Evolutionary conservation across 805 yeast species (phyloP).

Genomic region (Lipomyces orientalis): DNA sequence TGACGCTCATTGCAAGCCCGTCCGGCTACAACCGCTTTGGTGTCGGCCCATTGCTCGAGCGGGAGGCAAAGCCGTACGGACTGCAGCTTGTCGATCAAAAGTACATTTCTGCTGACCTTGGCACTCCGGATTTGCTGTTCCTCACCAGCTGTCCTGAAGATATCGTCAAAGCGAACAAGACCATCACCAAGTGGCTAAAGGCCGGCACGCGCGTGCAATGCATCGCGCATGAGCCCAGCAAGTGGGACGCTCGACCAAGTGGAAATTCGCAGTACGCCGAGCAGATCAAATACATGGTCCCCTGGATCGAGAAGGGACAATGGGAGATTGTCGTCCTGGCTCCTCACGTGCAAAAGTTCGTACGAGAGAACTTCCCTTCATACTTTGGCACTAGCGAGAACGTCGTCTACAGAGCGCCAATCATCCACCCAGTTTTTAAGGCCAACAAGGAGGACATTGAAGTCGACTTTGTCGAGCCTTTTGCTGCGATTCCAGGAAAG

Average conservation of each 20-base stretch:
- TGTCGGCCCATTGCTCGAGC: conserved; percentile 21
- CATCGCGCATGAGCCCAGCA: conserved; percentile 23
- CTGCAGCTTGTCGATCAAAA: conserved; percentile 3
- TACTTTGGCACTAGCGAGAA: conserved; percentile 25
- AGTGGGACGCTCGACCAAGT: conserved; percentile 18
- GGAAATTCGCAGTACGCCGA: conserved; percentile 25
- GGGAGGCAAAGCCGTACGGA: conserved; percentile 16
- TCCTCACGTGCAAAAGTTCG: conserved; percentile 30
- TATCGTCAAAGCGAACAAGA: neutral
- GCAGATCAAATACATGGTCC: conserved; percentile 29
- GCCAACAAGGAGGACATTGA: conserved; percentile 13
- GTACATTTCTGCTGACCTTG: neutral
- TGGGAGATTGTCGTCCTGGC: conserved; percentile 35
- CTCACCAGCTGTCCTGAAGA: conserved; percentile 28
- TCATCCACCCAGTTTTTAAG: conserved; percentile 34
- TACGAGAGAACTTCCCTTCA: conserved; percentile 29
- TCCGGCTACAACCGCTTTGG: conserved; percentile 11
- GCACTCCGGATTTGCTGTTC: conserved; percentile 17
- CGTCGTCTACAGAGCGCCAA: conserved; percentile 22
- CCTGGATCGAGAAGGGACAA: conserved; percentile 34
- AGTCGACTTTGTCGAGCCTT: conserved; percentile 21
- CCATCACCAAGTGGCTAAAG: conserved; percentile 7
- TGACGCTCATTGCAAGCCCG: conserved; percentile 24
- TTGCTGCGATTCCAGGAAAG: conserved; percentile 36
- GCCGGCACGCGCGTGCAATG: conserved; percentile 24